Evolutionary conservation across 257 asterid genomes (phyloP), one percentile per base, ranked within the genome.

Genomic region (Knoxia roxburghii): DNA sequence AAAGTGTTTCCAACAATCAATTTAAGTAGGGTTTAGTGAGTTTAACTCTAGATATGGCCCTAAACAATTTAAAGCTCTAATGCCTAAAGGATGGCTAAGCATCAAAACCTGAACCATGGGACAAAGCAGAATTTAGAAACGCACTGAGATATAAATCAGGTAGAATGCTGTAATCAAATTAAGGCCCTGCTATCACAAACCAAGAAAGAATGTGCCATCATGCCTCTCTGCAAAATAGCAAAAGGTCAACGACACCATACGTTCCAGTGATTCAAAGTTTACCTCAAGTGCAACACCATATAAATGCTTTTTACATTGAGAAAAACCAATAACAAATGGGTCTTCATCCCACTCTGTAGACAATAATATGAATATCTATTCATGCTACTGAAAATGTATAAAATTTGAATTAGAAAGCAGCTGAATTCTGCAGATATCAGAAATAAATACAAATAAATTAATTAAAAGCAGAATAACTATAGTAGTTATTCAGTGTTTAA

Each of bases 111-210:
- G 37, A 49, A 60, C 14, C 32, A 30, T 18, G 21, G 27, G 56
- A 64, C 55, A 74, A 37, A 68, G 1, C 76, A 67, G 37, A 40
- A 72, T 70, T 75, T 71, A 74, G 67, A 37, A 39, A 54, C 30
- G 20, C 13, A 48, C 2, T 27, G 6, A 29, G 58, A 26, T 46
- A 12, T 20, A 49, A 64, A 48, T 64, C 29, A 29, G 27, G 24
- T 7, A 63, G 27, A 64, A 46, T 17, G 6, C 13, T 14, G 17
- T 12, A 6, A 17, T 63, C 15, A 43, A 21, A 63, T 30, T 57
- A 45, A 43, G 13, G 43, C 54, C 20, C 43, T 46, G 29, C 1
- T 13, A 45, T 17, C 20, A 26, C 10, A 23, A 45, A 54, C 56
- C 56, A 50, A 50, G 13, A 21, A n/a, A 46, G 51, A 17, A 46